phyloP scores from a whole-genome alignment of 2,329 filamentous ascomycete genomes.

The Aspergillus aculeatus region DNA sequence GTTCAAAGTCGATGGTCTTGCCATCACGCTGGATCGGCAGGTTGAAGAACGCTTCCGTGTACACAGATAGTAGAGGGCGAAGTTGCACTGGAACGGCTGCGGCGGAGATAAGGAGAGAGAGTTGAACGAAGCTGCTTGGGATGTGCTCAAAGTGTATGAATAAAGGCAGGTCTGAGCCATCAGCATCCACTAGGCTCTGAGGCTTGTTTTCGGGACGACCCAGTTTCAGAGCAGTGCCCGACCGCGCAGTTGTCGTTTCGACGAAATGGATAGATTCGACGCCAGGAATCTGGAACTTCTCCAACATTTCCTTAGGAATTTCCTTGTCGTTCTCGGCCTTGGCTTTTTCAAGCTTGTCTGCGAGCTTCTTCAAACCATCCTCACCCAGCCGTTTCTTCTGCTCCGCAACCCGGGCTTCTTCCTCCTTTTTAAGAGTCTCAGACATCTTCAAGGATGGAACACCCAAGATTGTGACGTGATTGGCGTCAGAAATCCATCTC shows the following conservation, averaged over 20 bases:
- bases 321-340: constrained; percentile 85
- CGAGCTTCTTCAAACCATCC: constrained; percentile 75
- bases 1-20: constrained; percentile 78
- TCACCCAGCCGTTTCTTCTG: constrained; percentile 76
- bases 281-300: constrained; percentile 76
- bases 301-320: constrained; percentile 78
- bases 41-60: constrained; percentile 91
- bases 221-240: constrained; percentile 71
- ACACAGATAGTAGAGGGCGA: constrained; percentile 80
- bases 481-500: constrained; percentile 80
- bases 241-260: constrained; percentile 77
- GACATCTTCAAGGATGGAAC: constrained; percentile 79
- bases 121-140: constrained; percentile 85
- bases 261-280: constrained; percentile 96
- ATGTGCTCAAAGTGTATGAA: constrained; percentile 98
- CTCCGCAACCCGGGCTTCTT: constrained; percentile 73
- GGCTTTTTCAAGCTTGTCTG: constrained; percentile 73
- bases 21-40: constrained; percentile 78
- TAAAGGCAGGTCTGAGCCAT: constrained; percentile 64
- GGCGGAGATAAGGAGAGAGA: constrained; percentile 78
- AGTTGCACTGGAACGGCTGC: constrained; percentile 73
- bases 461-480: constrained; percentile 84
- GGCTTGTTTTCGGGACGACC: constrained; percentile 67
- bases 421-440: constrained; percentile 75
- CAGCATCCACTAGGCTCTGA: constrained; percentile 73